phyloP scores from a whole-genome alignment of 2,329 filamentous ascomycete species.

The Cytospora mali region DNA sequence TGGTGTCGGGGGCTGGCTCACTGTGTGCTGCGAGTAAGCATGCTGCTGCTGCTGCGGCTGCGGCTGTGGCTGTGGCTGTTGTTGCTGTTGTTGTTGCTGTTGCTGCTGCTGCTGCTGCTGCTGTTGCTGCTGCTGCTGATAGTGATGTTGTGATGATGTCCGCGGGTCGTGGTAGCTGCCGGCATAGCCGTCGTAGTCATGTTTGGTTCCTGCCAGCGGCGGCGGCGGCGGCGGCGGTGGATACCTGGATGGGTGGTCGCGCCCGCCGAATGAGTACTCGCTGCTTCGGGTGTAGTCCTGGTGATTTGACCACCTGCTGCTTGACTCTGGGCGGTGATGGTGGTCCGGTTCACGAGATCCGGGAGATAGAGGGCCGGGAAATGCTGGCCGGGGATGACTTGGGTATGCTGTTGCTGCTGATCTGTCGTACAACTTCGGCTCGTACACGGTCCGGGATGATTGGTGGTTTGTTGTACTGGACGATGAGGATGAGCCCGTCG shows the following conservation, averaged over 20 bases:
- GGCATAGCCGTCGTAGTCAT: conserved; percentile 35
- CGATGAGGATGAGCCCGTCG: conserved; percentile 39
- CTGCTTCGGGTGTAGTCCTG: conserved; percentile 43
- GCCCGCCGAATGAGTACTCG: conserved; percentile 51
- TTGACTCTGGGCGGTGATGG: conserved; percentile 37
- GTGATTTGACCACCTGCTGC: conserved; percentile 42
- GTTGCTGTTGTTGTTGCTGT: conserved; percentile 9
- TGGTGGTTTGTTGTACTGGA: conserved; percentile 37
- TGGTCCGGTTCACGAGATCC: conserved; percentile 46
- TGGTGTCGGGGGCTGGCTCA: conserved; percentile 35
- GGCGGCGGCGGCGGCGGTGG: conserved; percentile 35
- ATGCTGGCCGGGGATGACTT: conserved; percentile 37
- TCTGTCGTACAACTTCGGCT: conserved; percentile 48
- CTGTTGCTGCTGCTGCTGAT: conserved; percentile 18
- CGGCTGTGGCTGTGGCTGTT: neutral
- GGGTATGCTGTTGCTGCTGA: conserved; percentile 42
- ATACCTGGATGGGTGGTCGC: conserved; percentile 35
- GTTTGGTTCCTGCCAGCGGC: conserved; percentile 41
- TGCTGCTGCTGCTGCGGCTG: conserved; percentile 12
- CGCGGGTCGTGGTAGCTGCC: conserved; percentile 11
- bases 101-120: conserved; percentile 17
- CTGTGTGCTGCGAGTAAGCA: conserved; percentile 30
- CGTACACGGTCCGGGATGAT: conserved; percentile 50
- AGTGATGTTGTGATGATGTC: conserved; percentile 14
- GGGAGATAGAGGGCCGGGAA: conserved; percentile 50